Evolutionary conservation across 345 rosid species (phyloP).

Genomic region (Pugionium cornutum): DNA sequence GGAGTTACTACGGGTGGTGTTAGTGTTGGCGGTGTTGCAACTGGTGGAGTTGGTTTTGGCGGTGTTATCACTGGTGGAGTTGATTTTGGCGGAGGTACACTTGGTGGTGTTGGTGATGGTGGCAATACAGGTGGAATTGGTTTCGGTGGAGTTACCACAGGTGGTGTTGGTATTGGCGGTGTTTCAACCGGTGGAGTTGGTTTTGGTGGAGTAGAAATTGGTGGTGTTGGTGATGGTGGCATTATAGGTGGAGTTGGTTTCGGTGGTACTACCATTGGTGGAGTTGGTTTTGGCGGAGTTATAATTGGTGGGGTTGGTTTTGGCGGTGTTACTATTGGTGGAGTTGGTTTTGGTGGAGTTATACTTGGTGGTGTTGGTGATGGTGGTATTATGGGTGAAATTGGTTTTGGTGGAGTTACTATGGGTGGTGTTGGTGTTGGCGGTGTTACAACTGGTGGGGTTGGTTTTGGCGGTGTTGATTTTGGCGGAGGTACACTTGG

Average conservation of each 20-base stretch:
- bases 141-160: neutral
- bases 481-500: neutral
- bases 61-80: neutral
- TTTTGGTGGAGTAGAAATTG: neutral
- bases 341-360: slow-evolving; percentile 26
- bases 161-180: neutral
- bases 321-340: slow-evolving; percentile 13
- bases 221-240: slow-evolving; percentile 26
- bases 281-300: neutral
- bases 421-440: slow-evolving; percentile 26
- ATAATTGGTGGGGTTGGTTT: slow-evolving; percentile 28
- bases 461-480: slow-evolving; percentile 16
- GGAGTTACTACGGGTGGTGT: neutral
- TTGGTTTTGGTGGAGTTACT: neutral
- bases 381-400: neutral
- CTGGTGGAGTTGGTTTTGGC: neutral
- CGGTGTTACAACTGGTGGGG: neutral
- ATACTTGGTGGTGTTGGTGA: neutral
- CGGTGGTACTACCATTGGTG: neutral
- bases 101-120: neutral
- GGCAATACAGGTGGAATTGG: neutral
- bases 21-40: slow-evolving; percentile 21
- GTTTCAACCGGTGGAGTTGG: neutral
- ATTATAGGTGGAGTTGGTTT: too few species aligned
- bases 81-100: slow-evolving; percentile 15